Conservation (phyloP, 306 rosid genomes). For the Vigna unguiculata region DNA sequence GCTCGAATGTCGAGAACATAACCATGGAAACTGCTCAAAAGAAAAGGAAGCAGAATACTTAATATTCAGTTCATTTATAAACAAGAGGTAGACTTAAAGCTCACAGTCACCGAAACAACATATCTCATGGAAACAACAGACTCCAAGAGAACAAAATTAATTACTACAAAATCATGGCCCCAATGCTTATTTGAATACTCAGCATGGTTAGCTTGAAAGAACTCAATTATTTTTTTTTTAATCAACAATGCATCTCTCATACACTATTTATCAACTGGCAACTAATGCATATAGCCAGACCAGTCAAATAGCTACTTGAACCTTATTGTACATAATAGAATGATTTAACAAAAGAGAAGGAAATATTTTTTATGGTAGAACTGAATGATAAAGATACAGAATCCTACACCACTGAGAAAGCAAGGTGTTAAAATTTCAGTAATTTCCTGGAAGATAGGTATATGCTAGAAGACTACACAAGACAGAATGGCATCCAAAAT, state of each 20-base stretch:
- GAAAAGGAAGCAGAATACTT: constrained; percentile 32
- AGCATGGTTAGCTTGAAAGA: constrained; percentile 21
- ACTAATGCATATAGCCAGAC: constrained; percentile 10
- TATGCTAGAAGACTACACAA: constrained; percentile 6
- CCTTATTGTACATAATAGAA: neutral
- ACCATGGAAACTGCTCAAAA: constrained; percentile 62
- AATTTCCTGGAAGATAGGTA: neutral
- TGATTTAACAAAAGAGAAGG: constrained; percentile 25
- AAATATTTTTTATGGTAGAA: neutral
- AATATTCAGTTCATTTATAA: constrained; percentile 40
- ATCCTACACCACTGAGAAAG: constrained; percentile 17
- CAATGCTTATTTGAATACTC: neutral
- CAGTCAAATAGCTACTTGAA: constrained; percentile 6
- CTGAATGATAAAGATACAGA: constrained; percentile 19
- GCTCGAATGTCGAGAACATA: constrained; percentile 72
- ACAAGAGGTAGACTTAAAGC: constrained; percentile 23
- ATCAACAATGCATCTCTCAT: neutral
- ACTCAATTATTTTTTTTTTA: constrained; percentile 11
- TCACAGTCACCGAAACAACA: constrained; percentile 42
- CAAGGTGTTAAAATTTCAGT: constrained; percentile 4
- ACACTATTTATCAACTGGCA: constrained; percentile 25
- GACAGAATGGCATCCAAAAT: constrained; percentile 4
- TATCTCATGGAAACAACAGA: too few relatives aligned
- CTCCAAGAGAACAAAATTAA: constrained; percentile 16
- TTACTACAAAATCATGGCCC: constrained; percentile 20